Evolutionary conservation across 208 protist genomes (phyloP), one percentile per base, ranked within the genome.

Genomic region (Crithidia expoeki): DNA sequence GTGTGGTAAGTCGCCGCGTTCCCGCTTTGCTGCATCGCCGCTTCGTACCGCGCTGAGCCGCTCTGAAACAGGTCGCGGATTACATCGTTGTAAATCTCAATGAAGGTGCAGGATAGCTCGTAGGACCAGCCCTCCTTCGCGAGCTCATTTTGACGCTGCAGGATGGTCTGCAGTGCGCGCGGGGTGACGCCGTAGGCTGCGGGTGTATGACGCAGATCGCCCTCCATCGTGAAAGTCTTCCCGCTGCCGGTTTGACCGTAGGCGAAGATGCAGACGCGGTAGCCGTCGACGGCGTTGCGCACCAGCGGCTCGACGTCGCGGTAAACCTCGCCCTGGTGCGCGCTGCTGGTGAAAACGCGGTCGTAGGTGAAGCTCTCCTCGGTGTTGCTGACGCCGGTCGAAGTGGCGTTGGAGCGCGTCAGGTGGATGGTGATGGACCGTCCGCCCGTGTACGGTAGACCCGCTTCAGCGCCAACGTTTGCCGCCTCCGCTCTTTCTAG

Each of bases 1-100:
- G 74, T 77, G 75, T 94, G 88, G 68, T 92, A 91, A 64, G 77
- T 81, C 60, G 49, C 60, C 23, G 64, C 6, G 55, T 40, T 70
- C 49, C 38, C 59, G 47, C n/a, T 71, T 40, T 63, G 56, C 40
- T 66, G 50, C 59, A 57, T 10, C 23, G 36, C 42, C 12, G 77
- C 53, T 56, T 93, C 85, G 61, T 97, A 95, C 52, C 38, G 30
- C 19, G 84, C 23, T 9, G 83, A 77, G 2, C 83, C 79, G 38
- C 74, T 83, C 71, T 94, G 86, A 21, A 92, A 79, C n/a, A 98
- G 60, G 57, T 98, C 92, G 0, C 88, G 83, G 38, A 96, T 89
- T 19, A 82, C 80, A 64, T 98, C 94, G 72, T 97, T 98, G 85
- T 98, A 97, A 64, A 98, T 96, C 70, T 98, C 92, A 6, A 98